Conservation (phyloP, 176 grass and related monocot genomes). For the Areca catechu region DNA sequence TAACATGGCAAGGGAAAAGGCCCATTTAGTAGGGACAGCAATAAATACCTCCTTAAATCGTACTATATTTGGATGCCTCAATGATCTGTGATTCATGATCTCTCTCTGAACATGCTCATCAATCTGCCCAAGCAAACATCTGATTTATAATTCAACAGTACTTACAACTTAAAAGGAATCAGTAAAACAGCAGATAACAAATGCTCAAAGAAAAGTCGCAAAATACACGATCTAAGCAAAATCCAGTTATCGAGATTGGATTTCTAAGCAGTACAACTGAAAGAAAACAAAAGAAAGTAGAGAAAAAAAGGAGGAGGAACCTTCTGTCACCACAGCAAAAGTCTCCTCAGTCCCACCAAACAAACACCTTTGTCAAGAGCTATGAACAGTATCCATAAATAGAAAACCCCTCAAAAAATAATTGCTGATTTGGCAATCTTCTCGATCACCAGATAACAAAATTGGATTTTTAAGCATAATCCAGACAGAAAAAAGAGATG, state of each 20-base stretch:
- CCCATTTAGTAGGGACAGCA: no score
- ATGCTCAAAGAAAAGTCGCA: not conserved
- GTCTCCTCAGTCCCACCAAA: no score
- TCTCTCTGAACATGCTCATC: slow-evolving; percentile 98
- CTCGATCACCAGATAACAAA: no score
- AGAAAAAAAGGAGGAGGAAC: not conserved
- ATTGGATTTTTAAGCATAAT: not conserved
- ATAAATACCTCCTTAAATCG: slow-evolving; percentile 80
- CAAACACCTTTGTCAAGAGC: no score
- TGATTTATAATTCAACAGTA: no score
- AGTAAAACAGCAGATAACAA: slow-evolving; percentile 9
- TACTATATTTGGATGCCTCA: slow-evolving; percentile 88
- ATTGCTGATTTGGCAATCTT: no score
- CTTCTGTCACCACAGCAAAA: no score
- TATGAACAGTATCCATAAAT: no score
- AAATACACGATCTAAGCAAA: not conserved
- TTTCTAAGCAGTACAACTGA: not conserved
- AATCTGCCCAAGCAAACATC: slow-evolving; percentile 42
- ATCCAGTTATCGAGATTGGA: not conserved
- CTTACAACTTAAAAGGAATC: not conserved
- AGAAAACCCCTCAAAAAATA: no score
- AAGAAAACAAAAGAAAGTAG: not conserved
- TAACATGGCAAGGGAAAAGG: no score
- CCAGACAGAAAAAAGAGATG: not conserved
- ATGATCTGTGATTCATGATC: slow-evolving; percentile 95